Conservation (phyloP, 441 rosid species). For the Hura crepitans region DNA sequence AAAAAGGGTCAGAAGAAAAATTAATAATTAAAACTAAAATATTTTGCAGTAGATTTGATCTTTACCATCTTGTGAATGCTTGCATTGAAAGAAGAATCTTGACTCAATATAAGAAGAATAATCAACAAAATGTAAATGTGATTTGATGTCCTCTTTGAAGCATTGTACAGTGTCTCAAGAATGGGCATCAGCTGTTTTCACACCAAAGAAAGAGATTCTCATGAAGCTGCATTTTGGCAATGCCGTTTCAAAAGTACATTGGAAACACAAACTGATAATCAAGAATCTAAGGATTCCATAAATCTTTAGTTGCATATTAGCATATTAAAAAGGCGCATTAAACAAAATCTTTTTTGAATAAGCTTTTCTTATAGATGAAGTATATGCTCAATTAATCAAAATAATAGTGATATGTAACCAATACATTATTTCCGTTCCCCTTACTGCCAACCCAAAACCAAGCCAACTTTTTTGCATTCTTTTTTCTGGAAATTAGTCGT, state of each 20-base stretch:
- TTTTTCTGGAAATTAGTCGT: neutral
- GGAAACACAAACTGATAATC: constrained; percentile 13
- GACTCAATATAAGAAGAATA: constrained; percentile 95
- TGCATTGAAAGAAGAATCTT: constrained; percentile 92
- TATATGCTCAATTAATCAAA: neutral
- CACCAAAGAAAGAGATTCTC: constrained; percentile 19
- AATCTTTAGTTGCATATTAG: neutral
- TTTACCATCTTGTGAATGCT: constrained; percentile 92
- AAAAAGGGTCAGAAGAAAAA: constrained; percentile 11
- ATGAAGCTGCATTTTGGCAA: constrained; percentile 12
- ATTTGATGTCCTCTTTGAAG: constrained; percentile 87
- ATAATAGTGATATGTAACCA: neutral
- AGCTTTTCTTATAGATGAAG: neutral
- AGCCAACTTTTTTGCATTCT: neutral
- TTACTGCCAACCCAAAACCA: neutral
- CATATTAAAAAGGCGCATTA: neutral
- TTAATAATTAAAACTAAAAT: constrained; percentile 12
- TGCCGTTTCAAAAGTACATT: constrained; percentile 15
- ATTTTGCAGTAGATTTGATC: constrained; percentile 10
- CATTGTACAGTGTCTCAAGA: constrained; percentile 81
- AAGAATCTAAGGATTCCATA: neutral
- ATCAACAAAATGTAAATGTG: constrained; percentile 97
- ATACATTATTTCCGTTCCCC: neutral
- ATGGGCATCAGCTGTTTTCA: constrained; percentile 82
- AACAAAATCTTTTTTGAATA: neutral